Evolutionary conservation across 441 rosid genomes (phyloP).

Genomic region (Cnidoscolus chayamansa): DNA sequence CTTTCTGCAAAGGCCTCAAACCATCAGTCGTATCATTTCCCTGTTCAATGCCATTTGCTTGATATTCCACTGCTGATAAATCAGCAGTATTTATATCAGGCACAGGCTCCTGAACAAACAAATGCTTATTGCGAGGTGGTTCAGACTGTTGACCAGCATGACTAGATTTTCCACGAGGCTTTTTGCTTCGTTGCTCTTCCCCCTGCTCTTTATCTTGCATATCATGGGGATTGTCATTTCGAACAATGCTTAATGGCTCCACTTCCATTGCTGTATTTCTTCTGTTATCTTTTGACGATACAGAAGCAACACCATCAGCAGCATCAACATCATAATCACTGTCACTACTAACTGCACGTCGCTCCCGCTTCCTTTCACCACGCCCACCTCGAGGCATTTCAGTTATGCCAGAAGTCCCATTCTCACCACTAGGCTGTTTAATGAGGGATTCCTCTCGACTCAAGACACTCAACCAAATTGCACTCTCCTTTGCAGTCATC

Average conservation of each 20-base stretch:
- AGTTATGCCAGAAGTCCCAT: constrained; percentile 80
- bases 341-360: constrained; percentile 50
- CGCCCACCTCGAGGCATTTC: constrained; percentile 47
- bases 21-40: constrained; percentile 33
- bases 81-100: constrained; percentile 60
- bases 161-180: constrained; percentile 35
- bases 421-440: constrained; percentile 78
- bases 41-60: constrained; percentile 27
- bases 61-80: constrained; percentile 39
- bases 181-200: constrained; percentile 48
- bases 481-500: constrained; percentile 99
- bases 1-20: constrained; percentile 35
- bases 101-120: constrained; percentile 40
- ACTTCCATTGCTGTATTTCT: constrained; percentile 37
- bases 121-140: constrained; percentile 31
- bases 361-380: constrained; percentile 51
- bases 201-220: constrained; percentile 33
- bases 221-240: constrained; percentile 19
- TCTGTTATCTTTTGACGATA: constrained; percentile 69
- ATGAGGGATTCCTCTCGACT: constrained; percentile 72
- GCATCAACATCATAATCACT: constrained; percentile 85
- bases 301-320: constrained; percentile 61
- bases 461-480: constrained; percentile 93
- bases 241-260: constrained; percentile 28
- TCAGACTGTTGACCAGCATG: constrained; percentile 36